Percentiles rank a stretch among this genome's conserved stretches.
Evolutionary conservation across 345 rosid species (phyloP).

Genomic region (Citrus maxima): DNA sequence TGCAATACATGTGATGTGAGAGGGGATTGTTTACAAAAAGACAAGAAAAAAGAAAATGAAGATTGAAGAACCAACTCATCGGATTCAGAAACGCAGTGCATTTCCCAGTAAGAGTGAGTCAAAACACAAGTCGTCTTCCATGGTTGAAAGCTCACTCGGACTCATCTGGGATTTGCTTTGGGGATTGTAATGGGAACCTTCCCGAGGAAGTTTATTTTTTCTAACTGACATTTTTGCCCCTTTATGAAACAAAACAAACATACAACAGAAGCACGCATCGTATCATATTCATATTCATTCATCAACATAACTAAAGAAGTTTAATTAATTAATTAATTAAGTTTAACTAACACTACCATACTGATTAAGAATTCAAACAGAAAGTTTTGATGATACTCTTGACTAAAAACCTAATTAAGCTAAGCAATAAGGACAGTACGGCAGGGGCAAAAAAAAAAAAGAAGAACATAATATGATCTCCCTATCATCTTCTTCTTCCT

Average conservation of each 20-base stretch:
- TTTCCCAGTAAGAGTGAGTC: no score
- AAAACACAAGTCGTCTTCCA: background rate
- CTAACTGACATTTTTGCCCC: no score
- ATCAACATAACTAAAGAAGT: no score
- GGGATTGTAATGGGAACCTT: conserved; percentile 7
- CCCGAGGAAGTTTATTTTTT: conserved; percentile 10
- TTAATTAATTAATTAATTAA: no score
- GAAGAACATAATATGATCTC: background rate
- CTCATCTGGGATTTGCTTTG: conserved; percentile 11
- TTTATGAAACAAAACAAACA: background rate
- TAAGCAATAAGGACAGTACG: no score
- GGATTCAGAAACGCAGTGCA: background rate
- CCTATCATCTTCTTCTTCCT: background rate
- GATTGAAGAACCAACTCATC: background rate
- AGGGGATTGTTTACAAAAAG: background rate
- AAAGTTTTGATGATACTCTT: no score
- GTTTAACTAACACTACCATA: no score
- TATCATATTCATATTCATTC: no score
- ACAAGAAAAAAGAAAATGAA: conserved; percentile 7
- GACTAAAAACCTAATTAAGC: no score
- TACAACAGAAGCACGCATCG: background rate
- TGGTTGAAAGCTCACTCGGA: conserved; percentile 1
- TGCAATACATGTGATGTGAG: background rate
- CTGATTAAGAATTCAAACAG: no score
- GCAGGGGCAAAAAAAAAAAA: no score